Base-by-base conservation (phyloP, 2,329 filamentous ascomycete species). In the Diaporthe helianthi region DNA sequence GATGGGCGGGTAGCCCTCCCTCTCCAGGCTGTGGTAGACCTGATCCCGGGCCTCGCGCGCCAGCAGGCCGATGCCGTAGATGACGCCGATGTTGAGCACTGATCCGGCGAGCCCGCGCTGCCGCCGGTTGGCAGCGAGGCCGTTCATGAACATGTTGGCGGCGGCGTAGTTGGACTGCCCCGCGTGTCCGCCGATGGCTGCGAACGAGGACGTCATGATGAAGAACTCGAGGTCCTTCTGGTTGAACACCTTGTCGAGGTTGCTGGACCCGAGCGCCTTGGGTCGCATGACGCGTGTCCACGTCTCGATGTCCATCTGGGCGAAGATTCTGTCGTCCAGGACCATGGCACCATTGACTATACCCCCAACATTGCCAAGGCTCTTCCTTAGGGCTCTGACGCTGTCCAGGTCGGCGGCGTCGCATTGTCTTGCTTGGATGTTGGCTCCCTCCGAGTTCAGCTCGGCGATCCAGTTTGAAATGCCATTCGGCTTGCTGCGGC, bases 91-190 rank as follows among this genome's bases (percentile, higher is more conserved):
- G 73, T 84, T 83, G 55, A 84, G 75, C 4, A 80, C 81, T 0
- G 80, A 82, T 0, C 73, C 82, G 0, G 75, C 74, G 0, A 80
- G 75, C 0, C 80, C 80, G 9, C 78, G 77, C 3, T 70, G 70
- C 4, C 79, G 80, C 2, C 82, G 78, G 9, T 72, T 70, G 0
- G 78, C 78, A 0, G 80, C 81, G 0, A 84, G 74, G 3, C 80
- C 80, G 71, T 84, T 83, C 81, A 83, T 83, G 78, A 79, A 83
- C 79, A 82, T 82, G 74, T 84, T 84, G 26, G 82, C 82, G 0
- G 81, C 79, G 0, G 81, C 81, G 63, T 84, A 84, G 74, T 82
- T 83, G 31, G 80, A 77, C 73, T 84, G 82, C 0, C 82, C 82
- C 0, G 79, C 76, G 67, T 84, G 82, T 0, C 82, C 82, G 17